Evolutionary conservation across 202 grass and related monocot species (phyloP).

Genomic region (Saccharum hybrid): DNA sequence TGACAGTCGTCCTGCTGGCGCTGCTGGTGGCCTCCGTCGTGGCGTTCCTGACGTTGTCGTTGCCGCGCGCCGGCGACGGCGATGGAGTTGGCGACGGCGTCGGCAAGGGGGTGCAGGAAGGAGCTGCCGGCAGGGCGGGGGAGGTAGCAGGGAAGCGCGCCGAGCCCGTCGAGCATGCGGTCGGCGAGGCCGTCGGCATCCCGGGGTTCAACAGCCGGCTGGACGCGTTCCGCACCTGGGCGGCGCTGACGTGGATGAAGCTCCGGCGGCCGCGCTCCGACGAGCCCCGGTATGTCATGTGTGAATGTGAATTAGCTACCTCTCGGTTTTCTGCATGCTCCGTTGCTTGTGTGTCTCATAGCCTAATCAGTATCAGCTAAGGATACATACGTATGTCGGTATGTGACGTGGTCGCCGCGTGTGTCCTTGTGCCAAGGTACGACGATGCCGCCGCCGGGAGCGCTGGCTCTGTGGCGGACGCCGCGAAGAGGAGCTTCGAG

Average conservation of each 20-base stretch:
- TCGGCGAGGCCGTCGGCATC: constrained; percentile 41
- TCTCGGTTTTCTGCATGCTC: neutral
- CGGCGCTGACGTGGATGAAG: constrained; percentile 60
- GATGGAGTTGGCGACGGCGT: neutral
- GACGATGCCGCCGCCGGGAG: no score
- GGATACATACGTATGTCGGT: no score
- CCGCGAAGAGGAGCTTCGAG: no score
- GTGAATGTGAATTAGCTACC: neutral
- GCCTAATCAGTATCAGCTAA: no score
- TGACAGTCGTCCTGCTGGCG: constrained; percentile 44
- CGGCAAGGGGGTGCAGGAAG: constrained; percentile 25
- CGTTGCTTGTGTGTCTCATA: neutral
- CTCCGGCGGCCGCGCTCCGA: constrained; percentile 49
- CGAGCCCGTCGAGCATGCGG: constrained; percentile 62
- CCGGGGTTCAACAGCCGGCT: constrained; percentile 60
- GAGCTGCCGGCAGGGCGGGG: neutral
- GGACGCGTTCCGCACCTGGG: constrained; percentile 63
- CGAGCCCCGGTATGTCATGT: constrained; percentile 29
- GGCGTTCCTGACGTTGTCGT: constrained; percentile 31
- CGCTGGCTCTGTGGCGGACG: no score
- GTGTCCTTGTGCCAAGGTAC: neutral
- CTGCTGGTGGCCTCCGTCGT: constrained; percentile 53
- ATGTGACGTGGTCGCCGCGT: no score
- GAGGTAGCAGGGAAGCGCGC: neutral
- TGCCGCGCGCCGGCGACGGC: constrained; percentile 16